Percentiles rank a stretch among this genome's conserved stretches.
Evolutionary conservation across 2,329 filamentous ascomycete species (phyloP).

Genomic region (Monosporascus sp.): DNA sequence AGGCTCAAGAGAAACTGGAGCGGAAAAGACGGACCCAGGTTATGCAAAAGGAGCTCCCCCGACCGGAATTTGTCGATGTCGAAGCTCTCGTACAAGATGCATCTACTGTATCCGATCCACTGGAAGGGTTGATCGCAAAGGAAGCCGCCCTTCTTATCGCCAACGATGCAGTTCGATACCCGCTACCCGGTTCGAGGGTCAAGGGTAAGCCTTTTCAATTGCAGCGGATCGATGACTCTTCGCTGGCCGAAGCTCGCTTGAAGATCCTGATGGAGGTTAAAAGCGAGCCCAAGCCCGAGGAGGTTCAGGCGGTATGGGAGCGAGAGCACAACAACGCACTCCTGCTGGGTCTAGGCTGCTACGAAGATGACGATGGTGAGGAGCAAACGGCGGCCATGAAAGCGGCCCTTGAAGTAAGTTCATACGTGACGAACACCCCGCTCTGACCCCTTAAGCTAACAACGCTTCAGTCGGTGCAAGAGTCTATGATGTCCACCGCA

Average conservation of each 20-base stretch:
- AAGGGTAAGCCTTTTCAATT: constrained; percentile 56
- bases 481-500: constrained; percentile 66
- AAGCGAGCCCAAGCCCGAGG: constrained; percentile 39
- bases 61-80: constrained; percentile 69
- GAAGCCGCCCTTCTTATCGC: constrained; percentile 78
- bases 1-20: constrained; percentile 71
- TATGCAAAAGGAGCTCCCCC: constrained; percentile 77
- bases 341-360: constrained; percentile 77
- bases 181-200: constrained; percentile 61
- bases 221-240: constrained; percentile 62
- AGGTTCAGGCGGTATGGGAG: constrained; percentile 50
- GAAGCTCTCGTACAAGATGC: constrained; percentile 61
- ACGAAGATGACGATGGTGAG: constrained; percentile 70
- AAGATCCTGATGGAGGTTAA: constrained; percentile 68
- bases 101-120: constrained; percentile 53
- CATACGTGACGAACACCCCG: background rate
- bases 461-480: constrained; percentile 56
- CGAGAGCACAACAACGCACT: constrained; percentile 47
- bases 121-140: constrained; percentile 63
- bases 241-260: constrained; percentile 68
- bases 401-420: constrained; percentile 66
- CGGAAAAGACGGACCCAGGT: constrained; percentile 82
- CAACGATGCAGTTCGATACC: constrained; percentile 72
- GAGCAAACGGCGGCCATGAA: constrained; percentile 59
- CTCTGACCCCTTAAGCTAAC: constrained; percentile 5